Conservation (phyloP, 163 green algal species). For the Volvox carteri region DNA sequence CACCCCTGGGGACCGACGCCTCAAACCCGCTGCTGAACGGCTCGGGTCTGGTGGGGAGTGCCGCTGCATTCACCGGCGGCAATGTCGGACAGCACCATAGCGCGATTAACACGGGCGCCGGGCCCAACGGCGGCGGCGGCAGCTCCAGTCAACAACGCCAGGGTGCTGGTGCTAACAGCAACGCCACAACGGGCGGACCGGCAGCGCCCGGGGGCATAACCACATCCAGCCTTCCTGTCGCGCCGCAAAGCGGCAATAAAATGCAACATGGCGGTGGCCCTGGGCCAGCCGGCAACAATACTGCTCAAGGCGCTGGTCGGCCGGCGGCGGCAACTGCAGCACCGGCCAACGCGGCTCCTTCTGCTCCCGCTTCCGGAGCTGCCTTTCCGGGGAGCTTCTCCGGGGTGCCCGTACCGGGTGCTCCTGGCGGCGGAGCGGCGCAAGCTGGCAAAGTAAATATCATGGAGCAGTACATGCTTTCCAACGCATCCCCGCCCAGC, state of each 20-base stretch:
- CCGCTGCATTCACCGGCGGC: neutral
- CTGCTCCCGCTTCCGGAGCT: neutral
- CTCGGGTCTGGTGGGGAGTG: neutral
- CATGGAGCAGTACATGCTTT: constrained; percentile 6
- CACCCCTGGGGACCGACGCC: constrained; percentile 24
- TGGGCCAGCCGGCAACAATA: neutral
- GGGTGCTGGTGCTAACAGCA: neutral
- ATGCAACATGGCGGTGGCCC: neutral
- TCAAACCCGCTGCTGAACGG: constrained; percentile 17
- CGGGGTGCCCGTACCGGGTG: neutral
- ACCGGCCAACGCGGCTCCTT: neutral
- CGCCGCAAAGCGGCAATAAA: neutral
- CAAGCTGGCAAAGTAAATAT: neutral
- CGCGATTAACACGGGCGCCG: neutral
- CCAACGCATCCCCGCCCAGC: neutral
- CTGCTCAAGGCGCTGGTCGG: neutral
- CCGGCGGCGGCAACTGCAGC: neutral
- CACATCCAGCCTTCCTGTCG: neutral
- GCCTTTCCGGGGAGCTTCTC: no score
- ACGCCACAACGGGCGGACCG: neutral
- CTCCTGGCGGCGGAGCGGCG: neutral
- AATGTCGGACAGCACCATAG: neutral
- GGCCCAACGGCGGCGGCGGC: neutral
- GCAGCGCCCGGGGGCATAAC: neutral
- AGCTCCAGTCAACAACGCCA: neutral